Conservation (phyloP, 2,329 filamentous ascomycete genomes). For the Tolypocladium sp. region DNA sequence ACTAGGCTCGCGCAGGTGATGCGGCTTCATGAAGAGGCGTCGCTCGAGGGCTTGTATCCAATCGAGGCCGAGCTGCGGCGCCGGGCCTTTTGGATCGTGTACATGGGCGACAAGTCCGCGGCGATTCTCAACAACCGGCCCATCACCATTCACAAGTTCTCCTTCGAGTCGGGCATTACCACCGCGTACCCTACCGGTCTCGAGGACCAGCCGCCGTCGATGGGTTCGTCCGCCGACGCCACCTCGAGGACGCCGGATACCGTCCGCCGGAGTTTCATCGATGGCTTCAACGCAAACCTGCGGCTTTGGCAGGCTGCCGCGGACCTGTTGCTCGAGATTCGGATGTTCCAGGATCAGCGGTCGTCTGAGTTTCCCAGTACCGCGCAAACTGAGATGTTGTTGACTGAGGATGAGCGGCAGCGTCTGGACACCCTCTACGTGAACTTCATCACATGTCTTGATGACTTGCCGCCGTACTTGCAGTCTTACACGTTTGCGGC, state of each 20-base stretch:
- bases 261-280: constrained; percentile 18
- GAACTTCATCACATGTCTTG: constrained; percentile 29
- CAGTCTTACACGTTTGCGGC: constrained; percentile 17
- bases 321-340: constrained; percentile 26
- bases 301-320: constrained; percentile 30
- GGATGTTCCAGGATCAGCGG: constrained; percentile 18
- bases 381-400: background rate
- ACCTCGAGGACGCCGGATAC: constrained; percentile 6
- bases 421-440: constrained; percentile 26
- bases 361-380: constrained; percentile 1
- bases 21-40: constrained; percentile 30
- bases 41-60: constrained; percentile 21
- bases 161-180: constrained; percentile 29
- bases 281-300: constrained; percentile 32
- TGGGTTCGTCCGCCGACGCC: constrained; percentile 4
- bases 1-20: constrained; percentile 31
- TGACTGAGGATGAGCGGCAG: constrained; percentile 17
- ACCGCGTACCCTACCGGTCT: constrained; percentile 22
- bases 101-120: constrained; percentile 30
- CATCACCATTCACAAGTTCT: constrained; percentile 33
- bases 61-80: constrained; percentile 28
- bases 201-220: constrained; percentile 11
- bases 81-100: constrained; percentile 28
- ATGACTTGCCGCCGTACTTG: constrained; percentile 26
- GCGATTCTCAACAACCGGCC: constrained; percentile 29